Evolutionary conservation across 2,329 filamentous ascomycete species (phyloP).

Genomic region (Alternaria gaisen): DNA sequence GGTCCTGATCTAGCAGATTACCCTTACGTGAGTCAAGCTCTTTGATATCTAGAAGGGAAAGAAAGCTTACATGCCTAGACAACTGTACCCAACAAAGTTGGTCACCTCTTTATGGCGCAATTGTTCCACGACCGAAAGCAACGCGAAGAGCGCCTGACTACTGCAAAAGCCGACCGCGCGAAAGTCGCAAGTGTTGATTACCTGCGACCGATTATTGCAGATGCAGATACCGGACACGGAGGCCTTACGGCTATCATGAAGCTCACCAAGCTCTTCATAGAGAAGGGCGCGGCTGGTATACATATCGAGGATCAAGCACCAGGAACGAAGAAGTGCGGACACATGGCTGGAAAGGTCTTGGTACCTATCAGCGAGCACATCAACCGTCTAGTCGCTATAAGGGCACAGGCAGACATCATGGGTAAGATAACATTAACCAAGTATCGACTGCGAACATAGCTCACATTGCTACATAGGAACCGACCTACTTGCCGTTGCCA

Average conservation of each 20-base stretch:
- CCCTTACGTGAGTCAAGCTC: slow-evolving; percentile 62
- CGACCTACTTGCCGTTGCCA: slow-evolving; percentile 88
- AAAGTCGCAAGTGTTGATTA: slow-evolving; percentile 87
- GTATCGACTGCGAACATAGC: not conserved
- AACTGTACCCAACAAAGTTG: slow-evolving; percentile 97
- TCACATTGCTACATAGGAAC: slow-evolving; percentile 60
- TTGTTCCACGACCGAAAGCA: slow-evolving; percentile 99
- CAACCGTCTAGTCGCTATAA: slow-evolving; percentile 94
- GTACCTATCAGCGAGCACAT: slow-evolving; percentile 98
- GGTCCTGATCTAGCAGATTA: slow-evolving; percentile 98
- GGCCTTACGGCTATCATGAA: slow-evolving; percentile 99
- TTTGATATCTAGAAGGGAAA: not conserved
- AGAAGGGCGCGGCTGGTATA: slow-evolving; percentile 95
- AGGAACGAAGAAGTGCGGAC: slow-evolving; percentile 98
- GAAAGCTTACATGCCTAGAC: slow-evolving; percentile 66
- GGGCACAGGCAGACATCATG: slow-evolving; percentile 99
- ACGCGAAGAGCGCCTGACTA: slow-evolving; percentile 88
- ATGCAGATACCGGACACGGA: slow-evolving; percentile 96
- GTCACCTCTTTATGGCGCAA: slow-evolving; percentile 97
- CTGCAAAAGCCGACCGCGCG: slow-evolving; percentile 74
- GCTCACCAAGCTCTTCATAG: slow-evolving; percentile 95
- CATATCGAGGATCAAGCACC: slow-evolving; percentile 99
- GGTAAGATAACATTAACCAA: slow-evolving; percentile 58
- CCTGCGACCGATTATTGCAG: slow-evolving; percentile 92
- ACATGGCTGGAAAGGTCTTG: slow-evolving; percentile 98